Percentiles rank a stretch among this genome's conserved stretches.
phyloP scores from a whole-genome alignment of 768 basidiomycete genomes.

The Suillus occidentalis region DNA sequence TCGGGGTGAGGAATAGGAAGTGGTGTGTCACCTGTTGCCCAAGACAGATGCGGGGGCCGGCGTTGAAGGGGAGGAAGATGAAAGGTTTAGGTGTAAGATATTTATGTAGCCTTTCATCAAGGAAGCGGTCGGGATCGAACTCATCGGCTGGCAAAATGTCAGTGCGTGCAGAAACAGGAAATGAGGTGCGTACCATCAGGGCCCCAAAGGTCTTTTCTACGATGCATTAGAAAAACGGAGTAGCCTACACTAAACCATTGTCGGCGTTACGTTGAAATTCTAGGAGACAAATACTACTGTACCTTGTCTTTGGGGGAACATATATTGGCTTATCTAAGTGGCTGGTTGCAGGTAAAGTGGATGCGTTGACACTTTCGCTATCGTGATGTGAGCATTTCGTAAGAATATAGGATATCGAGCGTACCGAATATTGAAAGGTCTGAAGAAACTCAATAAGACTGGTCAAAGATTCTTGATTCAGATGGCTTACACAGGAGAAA shows the following conservation, averaged over 20 bases:
- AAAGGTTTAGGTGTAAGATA: constrained; percentile 64
- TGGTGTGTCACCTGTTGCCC: constrained; percentile 50
- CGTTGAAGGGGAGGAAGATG: constrained; percentile 71
- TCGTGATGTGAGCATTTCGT: constrained; percentile 7
- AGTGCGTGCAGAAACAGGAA: not conserved
- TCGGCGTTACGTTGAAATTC: not conserved
- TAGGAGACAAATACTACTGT: constrained; percentile 7
- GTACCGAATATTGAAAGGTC: constrained; percentile 51
- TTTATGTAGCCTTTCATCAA: constrained; percentile 61
- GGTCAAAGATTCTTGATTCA: not conserved
- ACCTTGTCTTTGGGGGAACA: constrained; percentile 42
- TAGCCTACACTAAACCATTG: constrained; percentile 27
- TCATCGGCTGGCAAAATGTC: constrained; percentile 45
- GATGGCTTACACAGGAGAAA: constrained; percentile 44
- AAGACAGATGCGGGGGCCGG: constrained; percentile 54
- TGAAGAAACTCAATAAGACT: constrained; percentile 8
- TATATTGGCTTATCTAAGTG: constrained; percentile 26
- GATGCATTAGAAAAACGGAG: constrained; percentile 65
- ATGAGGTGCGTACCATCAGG: constrained; percentile 52
- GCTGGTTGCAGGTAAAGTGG: constrained; percentile 41
- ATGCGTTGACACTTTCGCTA: constrained; percentile 48
- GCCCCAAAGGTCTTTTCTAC: constrained; percentile 67
- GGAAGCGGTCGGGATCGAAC: constrained; percentile 73
- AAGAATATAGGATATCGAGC: not conserved
- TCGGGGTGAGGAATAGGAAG: not conserved